phyloP scores from a whole-genome alignment of 2,329 filamentous ascomycete genomes.

The Ceratocystis cubensis region DNA sequence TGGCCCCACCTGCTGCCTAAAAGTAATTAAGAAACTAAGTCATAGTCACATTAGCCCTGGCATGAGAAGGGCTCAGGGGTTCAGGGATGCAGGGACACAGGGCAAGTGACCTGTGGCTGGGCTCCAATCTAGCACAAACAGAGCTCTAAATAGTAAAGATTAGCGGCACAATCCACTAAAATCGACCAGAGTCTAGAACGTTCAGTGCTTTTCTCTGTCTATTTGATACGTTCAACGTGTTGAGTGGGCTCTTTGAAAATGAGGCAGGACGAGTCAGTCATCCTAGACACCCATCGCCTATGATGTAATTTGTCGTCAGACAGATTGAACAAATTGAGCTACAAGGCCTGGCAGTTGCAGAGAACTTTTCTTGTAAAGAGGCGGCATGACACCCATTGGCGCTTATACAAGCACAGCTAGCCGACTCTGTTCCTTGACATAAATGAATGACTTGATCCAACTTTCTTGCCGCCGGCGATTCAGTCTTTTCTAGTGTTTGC shows the following conservation, averaged over 20 bases:
- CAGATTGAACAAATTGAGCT: neutral
- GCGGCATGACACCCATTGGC: neutral
- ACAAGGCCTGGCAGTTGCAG: neutral
- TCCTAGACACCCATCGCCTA: neutral
- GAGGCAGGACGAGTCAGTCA: neutral
- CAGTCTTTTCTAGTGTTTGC: neutral
- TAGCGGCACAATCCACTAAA: neutral
- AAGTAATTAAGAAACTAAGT: neutral
- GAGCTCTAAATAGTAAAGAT: neutral
- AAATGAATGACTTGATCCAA: neutral
- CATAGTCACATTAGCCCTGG: neutral
- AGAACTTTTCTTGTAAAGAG: too few relatives aligned
- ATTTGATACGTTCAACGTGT: neutral
- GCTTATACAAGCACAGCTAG: neutral
- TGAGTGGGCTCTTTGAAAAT: neutral
- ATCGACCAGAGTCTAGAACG: neutral
- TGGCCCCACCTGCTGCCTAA: conserved; percentile 5
- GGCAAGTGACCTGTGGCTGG: neutral
- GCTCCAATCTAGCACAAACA: neutral
- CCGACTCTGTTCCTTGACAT: neutral
- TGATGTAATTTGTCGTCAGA: conserved; percentile 1
- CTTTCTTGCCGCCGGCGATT: neutral
- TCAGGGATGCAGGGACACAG: neutral
- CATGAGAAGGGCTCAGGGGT: conserved; percentile 5
- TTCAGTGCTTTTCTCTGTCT: too few relatives aligned